Evolutionary conservation across 352 stramenopile species (phyloP).

Genomic region (Plasmopara halstedii): DNA sequence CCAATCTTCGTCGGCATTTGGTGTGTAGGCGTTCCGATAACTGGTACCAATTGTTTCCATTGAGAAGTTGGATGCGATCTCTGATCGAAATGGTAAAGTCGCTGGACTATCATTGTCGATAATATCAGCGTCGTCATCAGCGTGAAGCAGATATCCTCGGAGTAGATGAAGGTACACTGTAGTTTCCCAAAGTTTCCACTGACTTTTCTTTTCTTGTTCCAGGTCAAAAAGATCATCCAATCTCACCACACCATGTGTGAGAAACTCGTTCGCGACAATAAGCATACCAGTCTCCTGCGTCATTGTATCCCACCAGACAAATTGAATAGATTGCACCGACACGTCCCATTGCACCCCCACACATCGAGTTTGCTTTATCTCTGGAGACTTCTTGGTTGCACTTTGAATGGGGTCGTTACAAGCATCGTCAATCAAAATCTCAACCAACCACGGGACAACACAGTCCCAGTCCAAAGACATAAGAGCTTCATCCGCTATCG

Average conservation of each 20-base stretch:
- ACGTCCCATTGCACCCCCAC: slow-evolving; percentile 60
- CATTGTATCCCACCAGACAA: slow-evolving; percentile 58
- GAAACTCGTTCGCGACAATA: slow-evolving; percentile 38
- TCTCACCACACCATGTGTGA: slow-evolving; percentile 40
- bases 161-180: slow-evolving; percentile 55
- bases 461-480: slow-evolving; percentile 63
- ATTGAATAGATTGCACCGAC: slow-evolving; percentile 44
- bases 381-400: background rate
- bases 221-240: background rate
- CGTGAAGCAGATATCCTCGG: slow-evolving; percentile 46
- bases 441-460: slow-evolving; percentile 54
- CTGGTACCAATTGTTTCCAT: slow-evolving; percentile 53
- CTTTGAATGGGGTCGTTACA: slow-evolving; percentile 7
- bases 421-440: slow-evolving; percentile 40
- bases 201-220: background rate
- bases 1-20: slow-evolving; percentile 10
- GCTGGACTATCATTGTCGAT: slow-evolving; percentile 3
- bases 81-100: slow-evolving; percentile 25
- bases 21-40: slow-evolving; percentile 33
- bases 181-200: slow-evolving; percentile 46
- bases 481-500: slow-evolving; percentile 35
- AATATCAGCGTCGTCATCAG: slow-evolving; percentile 5
- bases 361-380: slow-evolving; percentile 17
- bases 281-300: slow-evolving; percentile 50
- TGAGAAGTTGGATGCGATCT: slow-evolving; percentile 46